Evolutionary conservation across 148 eudicot species (phyloP).

Genomic region (Chenopodium berlandieri): DNA sequence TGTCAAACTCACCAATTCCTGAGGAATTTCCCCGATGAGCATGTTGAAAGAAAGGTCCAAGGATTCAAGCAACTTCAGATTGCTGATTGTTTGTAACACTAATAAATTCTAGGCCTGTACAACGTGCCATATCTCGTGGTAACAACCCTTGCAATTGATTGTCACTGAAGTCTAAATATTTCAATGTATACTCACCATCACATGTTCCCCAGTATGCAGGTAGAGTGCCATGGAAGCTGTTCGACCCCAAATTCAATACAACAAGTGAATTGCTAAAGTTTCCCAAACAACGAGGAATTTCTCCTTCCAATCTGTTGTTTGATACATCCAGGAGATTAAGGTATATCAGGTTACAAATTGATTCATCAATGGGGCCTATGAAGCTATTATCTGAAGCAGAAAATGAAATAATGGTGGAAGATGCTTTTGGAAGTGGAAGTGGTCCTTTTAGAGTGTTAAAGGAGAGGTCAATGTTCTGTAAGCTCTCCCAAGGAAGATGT

Average conservation of each 20-base stretch:
- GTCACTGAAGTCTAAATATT: neutral
- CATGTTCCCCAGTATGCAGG: neutral
- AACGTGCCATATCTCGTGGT: neutral
- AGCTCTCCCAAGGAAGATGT: neutral
- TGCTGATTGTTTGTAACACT: conserved; percentile 7
- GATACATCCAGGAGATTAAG: neutral
- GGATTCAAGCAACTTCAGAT: conserved; percentile 22
- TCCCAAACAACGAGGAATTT: neutral
- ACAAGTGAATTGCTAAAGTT: neutral
- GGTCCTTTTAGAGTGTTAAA: neutral
- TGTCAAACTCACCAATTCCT: conserved; percentile 23
- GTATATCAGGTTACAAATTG: neutral
- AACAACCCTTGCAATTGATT: neutral
- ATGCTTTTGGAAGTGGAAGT: neutral
- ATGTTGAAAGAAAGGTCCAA: conserved; percentile 35
- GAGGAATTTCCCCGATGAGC: conserved; percentile 28
- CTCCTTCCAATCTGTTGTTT: neutral
- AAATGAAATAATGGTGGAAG: neutral
- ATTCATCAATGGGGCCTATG: neutral
- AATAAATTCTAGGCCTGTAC: neutral
- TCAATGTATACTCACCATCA: neutral
- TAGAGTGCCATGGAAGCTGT: neutral
- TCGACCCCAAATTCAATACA: neutral
- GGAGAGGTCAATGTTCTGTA: neutral
- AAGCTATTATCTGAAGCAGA: neutral